Evolutionary conservation across 257 asterid species (phyloP), one percentile per base, ranked within the genome.

Genomic region (Solanum tacnaense): DNA sequence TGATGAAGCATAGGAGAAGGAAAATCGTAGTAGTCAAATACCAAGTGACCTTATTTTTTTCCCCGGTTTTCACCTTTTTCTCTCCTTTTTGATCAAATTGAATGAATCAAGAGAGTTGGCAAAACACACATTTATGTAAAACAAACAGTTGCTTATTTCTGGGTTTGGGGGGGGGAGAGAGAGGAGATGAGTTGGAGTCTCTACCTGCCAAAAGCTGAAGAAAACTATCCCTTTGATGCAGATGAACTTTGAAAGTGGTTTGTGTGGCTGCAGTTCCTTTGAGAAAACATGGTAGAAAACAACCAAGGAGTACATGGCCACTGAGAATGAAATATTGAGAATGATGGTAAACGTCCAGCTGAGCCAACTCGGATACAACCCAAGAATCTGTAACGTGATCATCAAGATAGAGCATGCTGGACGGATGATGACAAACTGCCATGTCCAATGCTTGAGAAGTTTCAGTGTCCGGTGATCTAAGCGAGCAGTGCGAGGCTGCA

Each of bases 201-300:
- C 86, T 89, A 96, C 99, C 99, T 97, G 99, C 98, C 98, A 97
- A 89, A 95, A 96, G 92, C 96, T 88, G 95, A 97, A 95, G 98
- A 97, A 97, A 88, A 97, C 98, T 29, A 94, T 91, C 87, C 98
- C 98, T 87, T 91, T 91, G 95, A 96, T 93, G 93, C 98, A 95
- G 88, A 97, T 90, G 88, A 97, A 97, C 97, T 96, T 95, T 25
- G 98, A 89, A 56, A 96, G 90, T 23, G 99, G 99, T 88, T 91
- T 94, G 89, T 96, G 99, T 25, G 98, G 98, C 89, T 92, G 91
- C 92, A 97, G 86, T 85, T 97, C 98, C 89, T 93, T 94, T 20
- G 96, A 94, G n/a, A 97, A 97, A 60, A 95, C 94, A 90, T 92
- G 96, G 90, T 97, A 95, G 92, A 95, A 96, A 87, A 92, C 89